Evolutionary conservation across 805 yeast species (phyloP).

Genomic region (Candida sphagnicola): DNA sequence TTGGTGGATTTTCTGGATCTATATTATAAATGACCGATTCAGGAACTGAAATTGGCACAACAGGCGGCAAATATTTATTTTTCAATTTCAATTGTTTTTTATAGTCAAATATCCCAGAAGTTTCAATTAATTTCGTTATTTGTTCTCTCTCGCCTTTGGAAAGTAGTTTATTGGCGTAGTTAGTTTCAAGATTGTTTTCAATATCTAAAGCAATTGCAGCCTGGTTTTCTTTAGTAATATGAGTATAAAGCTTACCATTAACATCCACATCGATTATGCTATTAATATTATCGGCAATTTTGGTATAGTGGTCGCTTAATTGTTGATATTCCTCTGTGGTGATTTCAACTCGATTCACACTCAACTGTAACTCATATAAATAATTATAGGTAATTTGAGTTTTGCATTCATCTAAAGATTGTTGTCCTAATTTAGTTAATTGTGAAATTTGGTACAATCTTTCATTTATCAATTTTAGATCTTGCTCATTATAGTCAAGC

Average conservation of each 20-base stretch:
- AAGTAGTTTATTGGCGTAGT: constrained; percentile 20
- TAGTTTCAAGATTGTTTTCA: constrained; percentile 14
- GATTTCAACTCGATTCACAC: constrained; percentile 34
- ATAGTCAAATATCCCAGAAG: constrained; percentile 36
- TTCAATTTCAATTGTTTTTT: constrained; percentile 37
- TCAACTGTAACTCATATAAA: constrained; percentile 41
- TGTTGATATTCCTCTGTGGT: constrained; percentile 19
- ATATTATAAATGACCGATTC: constrained; percentile 35
- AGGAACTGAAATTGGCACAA: constrained; percentile 47
- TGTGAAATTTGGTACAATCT: constrained; percentile 52
- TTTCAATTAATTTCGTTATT: constrained; percentile 41
- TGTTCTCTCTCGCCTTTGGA: constrained; percentile 35
- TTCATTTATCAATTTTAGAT: constrained; percentile 23
- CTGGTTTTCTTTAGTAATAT: constrained; percentile 28
- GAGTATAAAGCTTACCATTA: constrained; percentile 35
- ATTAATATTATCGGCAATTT: constrained; percentile 40
- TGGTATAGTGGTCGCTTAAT: constrained; percentile 26
- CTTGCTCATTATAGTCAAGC: constrained; percentile 20
- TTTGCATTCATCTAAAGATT: constrained; percentile 51
- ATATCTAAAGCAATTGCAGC: constrained; percentile 17
- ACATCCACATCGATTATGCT: constrained; percentile 46
- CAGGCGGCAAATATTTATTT: constrained; percentile 50
- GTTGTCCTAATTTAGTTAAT: constrained; percentile 51
- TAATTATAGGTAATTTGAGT: constrained; percentile 53
- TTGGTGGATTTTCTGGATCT: constrained; percentile 41